A percentile compares a stretch with the other conserved stretches of the same genome.
phyloP scores from a whole-genome alignment of 2,329 filamentous ascomycete species.

The Fusarium sp. region DNA sequence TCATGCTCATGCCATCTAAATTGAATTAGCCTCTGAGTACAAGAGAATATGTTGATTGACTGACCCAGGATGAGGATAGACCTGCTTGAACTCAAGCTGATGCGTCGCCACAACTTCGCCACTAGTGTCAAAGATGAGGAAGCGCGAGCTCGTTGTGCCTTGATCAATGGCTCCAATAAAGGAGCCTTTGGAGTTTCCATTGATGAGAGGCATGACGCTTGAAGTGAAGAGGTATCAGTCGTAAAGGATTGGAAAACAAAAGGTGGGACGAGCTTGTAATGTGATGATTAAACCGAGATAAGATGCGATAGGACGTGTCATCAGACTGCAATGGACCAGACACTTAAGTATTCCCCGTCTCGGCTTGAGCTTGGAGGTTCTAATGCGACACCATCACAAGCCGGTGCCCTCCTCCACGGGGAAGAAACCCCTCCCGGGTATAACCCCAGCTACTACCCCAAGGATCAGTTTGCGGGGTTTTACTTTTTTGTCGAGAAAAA shows the following conservation, averaged over 20 bases:
- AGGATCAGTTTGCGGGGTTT: constrained; percentile 25
- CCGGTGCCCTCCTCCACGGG: not conserved
- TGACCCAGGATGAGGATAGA: constrained; percentile 81
- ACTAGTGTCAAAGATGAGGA: constrained; percentile 79
- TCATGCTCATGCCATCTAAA: constrained; percentile 87
- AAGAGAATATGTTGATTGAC: constrained; percentile 30
- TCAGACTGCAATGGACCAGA: constrained; percentile 15
- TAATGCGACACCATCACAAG: not conserved
- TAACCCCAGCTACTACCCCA: constrained; percentile 22
- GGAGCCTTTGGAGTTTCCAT: constrained; percentile 39
- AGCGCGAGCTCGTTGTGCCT: constrained; percentile 82
- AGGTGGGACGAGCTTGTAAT: constrained; percentile 6
- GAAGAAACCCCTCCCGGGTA: constrained; percentile 16
- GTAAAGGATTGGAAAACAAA: constrained; percentile 42
- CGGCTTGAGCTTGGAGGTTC: constrained; percentile 17
- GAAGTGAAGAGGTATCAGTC: constrained; percentile 30
- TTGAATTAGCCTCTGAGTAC: not conserved
- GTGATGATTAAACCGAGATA: constrained; percentile 10
- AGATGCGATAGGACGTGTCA: not conserved
- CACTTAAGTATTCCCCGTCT: constrained; percentile 33
- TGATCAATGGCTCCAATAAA: constrained; percentile 85
- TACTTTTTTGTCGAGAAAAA: constrained; percentile 2
- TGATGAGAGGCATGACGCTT: constrained; percentile 48
- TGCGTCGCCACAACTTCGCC: constrained; percentile 79
- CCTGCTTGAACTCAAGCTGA: constrained; percentile 81